These are phyloP conservation scores for Anthracocystis panici-leucophaei DNA, from an alignment of 1,284 basidiomycete species.

Conservation along the genomic window DNA sequence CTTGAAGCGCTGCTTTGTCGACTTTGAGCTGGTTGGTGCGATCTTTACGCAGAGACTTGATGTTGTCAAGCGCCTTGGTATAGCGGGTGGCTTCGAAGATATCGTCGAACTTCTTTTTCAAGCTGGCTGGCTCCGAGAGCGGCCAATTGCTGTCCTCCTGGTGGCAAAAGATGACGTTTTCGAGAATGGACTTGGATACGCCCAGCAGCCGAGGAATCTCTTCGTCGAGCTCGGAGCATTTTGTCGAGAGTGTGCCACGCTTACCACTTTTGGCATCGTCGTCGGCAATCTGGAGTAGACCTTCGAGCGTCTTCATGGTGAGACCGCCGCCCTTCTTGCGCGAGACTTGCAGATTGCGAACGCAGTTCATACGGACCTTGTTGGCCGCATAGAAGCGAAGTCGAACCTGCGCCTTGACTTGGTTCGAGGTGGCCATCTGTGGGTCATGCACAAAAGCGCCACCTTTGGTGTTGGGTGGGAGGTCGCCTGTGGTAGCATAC, in stretches of 20 bases:
- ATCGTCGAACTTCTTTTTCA: slow-evolving; percentile 99
- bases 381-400: slow-evolving; percentile 92
- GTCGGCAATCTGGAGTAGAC: slow-evolving; percentile 82
- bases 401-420: slow-evolving; percentile 98
- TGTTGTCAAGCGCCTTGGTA: slow-evolving; percentile 94
- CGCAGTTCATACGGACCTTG: slow-evolving; percentile 81
- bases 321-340: slow-evolving; percentile 79
- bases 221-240: slow-evolving; percentile 81
- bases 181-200: slow-evolving; percentile 94
- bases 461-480: slow-evolving; percentile 96
- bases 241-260: slow-evolving; percentile 63
- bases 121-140: slow-evolving; percentile 84
- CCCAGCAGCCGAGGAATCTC: slow-evolving; percentile 88
- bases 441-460: slow-evolving; percentile 99
- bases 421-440: slow-evolving; percentile 94
- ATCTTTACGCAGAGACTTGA: slow-evolving; percentile 83
- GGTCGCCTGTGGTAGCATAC: slow-evolving; percentile 97
- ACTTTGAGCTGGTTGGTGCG: slow-evolving; percentile 89
- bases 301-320: slow-evolving; percentile 98
- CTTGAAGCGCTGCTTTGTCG: slow-evolving; percentile 87
- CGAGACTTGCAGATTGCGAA: slow-evolving; percentile 91
- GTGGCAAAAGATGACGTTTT: slow-evolving; percentile 99
- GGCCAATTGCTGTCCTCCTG: slow-evolving; percentile 99
- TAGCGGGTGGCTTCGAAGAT: slow-evolving; percentile 92
- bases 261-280: slow-evolving; percentile 75